A percentile compares a stretch with the other conserved stretches of the same genome.
Conservation (phyloP, 805 yeast genomes). For the Blastobotrys parvus region DNA sequence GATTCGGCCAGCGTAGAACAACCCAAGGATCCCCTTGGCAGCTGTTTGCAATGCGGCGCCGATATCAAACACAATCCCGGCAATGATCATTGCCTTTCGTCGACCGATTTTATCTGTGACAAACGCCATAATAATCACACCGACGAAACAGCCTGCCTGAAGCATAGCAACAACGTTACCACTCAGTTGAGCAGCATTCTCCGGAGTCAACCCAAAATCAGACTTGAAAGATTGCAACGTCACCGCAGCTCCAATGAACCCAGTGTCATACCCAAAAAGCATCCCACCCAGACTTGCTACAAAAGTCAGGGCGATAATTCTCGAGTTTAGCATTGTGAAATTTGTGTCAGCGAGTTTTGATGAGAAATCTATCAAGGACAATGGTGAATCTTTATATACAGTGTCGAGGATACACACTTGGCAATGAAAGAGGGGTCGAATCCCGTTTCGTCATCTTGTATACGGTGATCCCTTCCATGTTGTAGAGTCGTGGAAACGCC, state of each 20-base stretch:
- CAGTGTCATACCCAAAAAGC: slow-evolving; percentile 85
- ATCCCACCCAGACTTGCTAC: slow-evolving; percentile 88
- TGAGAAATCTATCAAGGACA: background rate
- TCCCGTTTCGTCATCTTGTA: too few relatives aligned
- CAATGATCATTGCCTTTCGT: slow-evolving; percentile 51
- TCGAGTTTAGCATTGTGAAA: background rate
- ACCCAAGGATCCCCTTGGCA: slow-evolving; percentile 32
- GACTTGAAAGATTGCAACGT: slow-evolving; percentile 64
- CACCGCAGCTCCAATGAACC: slow-evolving; percentile 66
- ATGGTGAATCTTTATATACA: background rate
- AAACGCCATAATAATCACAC: slow-evolving; percentile 41
- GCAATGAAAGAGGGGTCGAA: too few relatives aligned
- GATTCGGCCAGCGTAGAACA: slow-evolving; percentile 45
- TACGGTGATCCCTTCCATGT: too few relatives aligned
- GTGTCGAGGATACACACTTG: too few relatives aligned
- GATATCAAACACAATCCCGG: slow-evolving; percentile 38
- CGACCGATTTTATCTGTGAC: slow-evolving; percentile 70
- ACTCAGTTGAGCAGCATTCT: slow-evolving; percentile 41
- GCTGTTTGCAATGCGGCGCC: slow-evolving; percentile 32
- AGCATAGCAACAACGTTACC: slow-evolving; percentile 72
- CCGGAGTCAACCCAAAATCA: slow-evolving; percentile 41
- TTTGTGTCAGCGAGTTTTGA: background rate
- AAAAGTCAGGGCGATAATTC: background rate
- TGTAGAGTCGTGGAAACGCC: too few relatives aligned
- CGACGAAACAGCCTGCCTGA: slow-evolving; percentile 72